Evolutionary conservation across 2,329 filamentous ascomycete species (phyloP).

Genomic region (Botrytis deweyae): DNA sequence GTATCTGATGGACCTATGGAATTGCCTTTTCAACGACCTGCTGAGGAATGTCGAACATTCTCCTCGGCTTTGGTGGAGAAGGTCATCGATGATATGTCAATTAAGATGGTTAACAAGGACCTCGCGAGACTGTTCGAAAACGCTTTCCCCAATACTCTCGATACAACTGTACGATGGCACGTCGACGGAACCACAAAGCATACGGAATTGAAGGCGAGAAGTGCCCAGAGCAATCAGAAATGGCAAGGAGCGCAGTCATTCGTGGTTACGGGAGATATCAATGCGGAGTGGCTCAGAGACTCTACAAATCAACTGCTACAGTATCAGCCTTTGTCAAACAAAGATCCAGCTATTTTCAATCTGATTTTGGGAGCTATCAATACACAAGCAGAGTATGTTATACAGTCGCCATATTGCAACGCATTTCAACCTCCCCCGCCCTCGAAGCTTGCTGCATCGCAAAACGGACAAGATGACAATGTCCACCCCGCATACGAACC

Average conservation of each 20-base stretch:
- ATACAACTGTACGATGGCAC: conserved; percentile 72
- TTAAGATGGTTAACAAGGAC: conserved; percentile 78
- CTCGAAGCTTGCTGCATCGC: conserved; percentile 67
- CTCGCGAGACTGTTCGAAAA: conserved; percentile 93
- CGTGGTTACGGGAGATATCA: conserved; percentile 89
- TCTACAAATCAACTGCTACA: conserved; percentile 91
- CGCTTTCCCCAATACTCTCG: conserved; percentile 78
- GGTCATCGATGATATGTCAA: conserved; percentile 79
- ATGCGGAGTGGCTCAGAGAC: conserved; percentile 89
- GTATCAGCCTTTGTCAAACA: conserved; percentile 81
- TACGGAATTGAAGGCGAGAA: conserved; percentile 42
- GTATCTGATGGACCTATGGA: conserved; percentile 75
- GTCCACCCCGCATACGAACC: conserved; percentile 89
- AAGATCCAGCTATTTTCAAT: conserved; percentile 73
- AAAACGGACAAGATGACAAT: conserved; percentile 77
- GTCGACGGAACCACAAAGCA: conserved; percentile 50
- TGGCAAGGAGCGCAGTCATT: conserved; percentile 91
- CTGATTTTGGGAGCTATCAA: conserved; percentile 92
- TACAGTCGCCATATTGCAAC: conserved; percentile 94
- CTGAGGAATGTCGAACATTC: conserved; percentile 82
- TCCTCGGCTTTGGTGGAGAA: conserved; percentile 81
- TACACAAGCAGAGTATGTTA: conserved; percentile 92
- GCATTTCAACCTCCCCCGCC: conserved; percentile 94
- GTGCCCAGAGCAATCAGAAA: conserved; percentile 52
- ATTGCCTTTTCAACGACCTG: conserved; percentile 84